phyloP scores from a whole-genome alignment of 208 protist species.

The Leishmania tropica region DNA sequence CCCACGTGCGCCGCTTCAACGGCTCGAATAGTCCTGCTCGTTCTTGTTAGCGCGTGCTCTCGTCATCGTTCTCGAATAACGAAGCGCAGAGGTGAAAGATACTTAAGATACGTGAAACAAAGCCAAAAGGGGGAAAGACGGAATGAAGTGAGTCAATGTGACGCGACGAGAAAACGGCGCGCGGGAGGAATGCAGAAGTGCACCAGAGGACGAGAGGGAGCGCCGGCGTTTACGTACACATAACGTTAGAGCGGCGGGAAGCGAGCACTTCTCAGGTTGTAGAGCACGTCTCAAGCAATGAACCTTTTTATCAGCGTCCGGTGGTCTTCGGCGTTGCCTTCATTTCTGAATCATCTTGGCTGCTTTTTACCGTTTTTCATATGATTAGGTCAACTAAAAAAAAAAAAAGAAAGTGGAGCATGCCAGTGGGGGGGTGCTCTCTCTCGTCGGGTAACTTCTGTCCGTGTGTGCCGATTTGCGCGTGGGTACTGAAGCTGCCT shows the following conservation, averaged over 20 bases:
- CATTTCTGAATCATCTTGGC: not conserved
- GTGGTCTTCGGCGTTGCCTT: not conserved
- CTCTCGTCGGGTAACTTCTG: not conserved
- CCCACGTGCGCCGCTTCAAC: not conserved
- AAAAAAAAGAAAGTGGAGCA: not conserved
- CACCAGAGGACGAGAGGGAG: not conserved
- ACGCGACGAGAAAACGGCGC: not conserved
- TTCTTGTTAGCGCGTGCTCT: not conserved
- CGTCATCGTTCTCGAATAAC: not conserved
- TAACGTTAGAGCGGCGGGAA: not conserved
- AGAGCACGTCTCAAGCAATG: not conserved
- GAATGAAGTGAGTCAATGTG: conserved; percentile 2
- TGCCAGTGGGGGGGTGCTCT: not conserved
- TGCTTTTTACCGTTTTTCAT: not conserved
- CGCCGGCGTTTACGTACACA: too few species aligned
- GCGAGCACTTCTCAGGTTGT: not conserved
- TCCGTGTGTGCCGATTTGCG: not conserved
- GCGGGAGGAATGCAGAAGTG: not conserved
- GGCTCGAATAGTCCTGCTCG: not conserved
- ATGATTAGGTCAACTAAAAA: not conserved
- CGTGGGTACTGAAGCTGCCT: not conserved
- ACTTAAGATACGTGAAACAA: not conserved
- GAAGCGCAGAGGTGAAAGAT: not conserved
- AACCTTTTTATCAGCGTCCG: not conserved
- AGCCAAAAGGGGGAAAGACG: conserved; percentile 8